A percentile compares a stretch with the other conserved stretches of the same genome.
Evolutionary conservation across 257 asterid genomes (phyloP).

Genomic region (Rauvolfia tetraphylla): DNA sequence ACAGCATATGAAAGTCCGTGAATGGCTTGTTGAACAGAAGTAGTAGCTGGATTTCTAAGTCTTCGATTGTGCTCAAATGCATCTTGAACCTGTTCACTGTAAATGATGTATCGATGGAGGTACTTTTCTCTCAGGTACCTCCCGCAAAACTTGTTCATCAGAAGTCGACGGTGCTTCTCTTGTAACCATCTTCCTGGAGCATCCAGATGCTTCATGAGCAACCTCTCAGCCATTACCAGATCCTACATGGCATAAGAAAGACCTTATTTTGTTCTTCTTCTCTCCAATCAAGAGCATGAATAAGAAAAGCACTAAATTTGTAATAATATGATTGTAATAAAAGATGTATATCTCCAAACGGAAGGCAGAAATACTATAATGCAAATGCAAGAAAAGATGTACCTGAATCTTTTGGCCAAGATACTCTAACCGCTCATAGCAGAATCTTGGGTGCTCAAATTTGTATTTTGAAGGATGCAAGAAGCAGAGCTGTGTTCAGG

Average conservation of each 20-base stretch:
- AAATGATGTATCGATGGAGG: constrained; percentile 74
- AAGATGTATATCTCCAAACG: neutral
- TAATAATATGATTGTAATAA: neutral
- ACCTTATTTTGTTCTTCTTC: neutral
- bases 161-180: constrained; percentile 68
- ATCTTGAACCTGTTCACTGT: constrained; percentile 85
- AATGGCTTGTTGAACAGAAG: constrained; percentile 91
- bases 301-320: neutral
- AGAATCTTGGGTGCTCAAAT: constrained; percentile 90
- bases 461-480: constrained; percentile 82
- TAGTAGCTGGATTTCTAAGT: constrained; percentile 94
- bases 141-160: constrained; percentile 97
- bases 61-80: constrained; percentile 83
- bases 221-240: constrained; percentile 91
- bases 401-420: constrained; percentile 98
- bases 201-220: constrained; percentile 93
- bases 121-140: constrained; percentile 77
- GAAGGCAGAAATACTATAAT: neutral
- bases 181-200: constrained; percentile 96
- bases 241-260: constrained; percentile 45
- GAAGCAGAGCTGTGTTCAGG: constrained; percentile 69
- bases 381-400: constrained; percentile 13
- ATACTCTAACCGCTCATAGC: constrained; percentile 92
- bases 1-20: constrained; percentile 85
- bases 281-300: neutral